These are phyloP conservation scores for Paspalum vaginatum DNA, from an alignment of 176 grass and related monocot genomes.

Conservation along the genomic window DNA sequence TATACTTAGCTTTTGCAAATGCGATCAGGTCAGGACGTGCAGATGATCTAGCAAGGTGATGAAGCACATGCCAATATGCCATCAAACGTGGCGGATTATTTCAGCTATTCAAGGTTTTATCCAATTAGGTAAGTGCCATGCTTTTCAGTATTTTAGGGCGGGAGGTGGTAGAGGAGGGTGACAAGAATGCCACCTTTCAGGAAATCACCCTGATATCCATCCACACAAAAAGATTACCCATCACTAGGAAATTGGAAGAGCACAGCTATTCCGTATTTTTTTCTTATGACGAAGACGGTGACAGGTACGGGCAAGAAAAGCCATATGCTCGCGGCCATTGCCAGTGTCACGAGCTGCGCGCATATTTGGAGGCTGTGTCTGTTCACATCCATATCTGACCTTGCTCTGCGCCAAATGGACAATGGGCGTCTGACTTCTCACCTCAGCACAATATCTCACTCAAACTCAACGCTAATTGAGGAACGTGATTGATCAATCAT, in stretches of 20 bases:
- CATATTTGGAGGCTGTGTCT: slow-evolving; percentile 25
- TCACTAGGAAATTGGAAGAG: neutral
- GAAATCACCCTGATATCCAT: neutral
- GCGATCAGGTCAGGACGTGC: neutral
- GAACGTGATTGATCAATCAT: slow-evolving; percentile 4
- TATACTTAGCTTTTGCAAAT: neutral
- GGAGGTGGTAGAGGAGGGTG: slow-evolving; percentile 28
- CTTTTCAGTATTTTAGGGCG: slow-evolving; percentile 1
- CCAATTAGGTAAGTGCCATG: slow-evolving; percentile 20
- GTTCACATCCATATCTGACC: slow-evolving; percentile 52
- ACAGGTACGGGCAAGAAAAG: neutral
- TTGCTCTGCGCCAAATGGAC: neutral
- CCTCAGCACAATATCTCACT: neutral
- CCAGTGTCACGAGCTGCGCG: neutral
- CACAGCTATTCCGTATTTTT: neutral
- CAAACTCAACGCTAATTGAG: slow-evolving; percentile 39
- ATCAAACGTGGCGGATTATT: neutral
- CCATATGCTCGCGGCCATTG: neutral
- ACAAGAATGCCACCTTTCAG: slow-evolving; percentile 9
- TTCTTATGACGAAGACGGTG: neutral
- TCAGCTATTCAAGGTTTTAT: neutral
- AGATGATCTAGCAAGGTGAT: neutral
- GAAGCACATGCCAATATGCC: neutral
- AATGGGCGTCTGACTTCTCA: slow-evolving; percentile 30
- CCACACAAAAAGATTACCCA: neutral